These are phyloP conservation scores for Metschnikowia drakensbergensis DNA, from an alignment of 805 yeast genomes.

Conservation along the genomic window DNA sequence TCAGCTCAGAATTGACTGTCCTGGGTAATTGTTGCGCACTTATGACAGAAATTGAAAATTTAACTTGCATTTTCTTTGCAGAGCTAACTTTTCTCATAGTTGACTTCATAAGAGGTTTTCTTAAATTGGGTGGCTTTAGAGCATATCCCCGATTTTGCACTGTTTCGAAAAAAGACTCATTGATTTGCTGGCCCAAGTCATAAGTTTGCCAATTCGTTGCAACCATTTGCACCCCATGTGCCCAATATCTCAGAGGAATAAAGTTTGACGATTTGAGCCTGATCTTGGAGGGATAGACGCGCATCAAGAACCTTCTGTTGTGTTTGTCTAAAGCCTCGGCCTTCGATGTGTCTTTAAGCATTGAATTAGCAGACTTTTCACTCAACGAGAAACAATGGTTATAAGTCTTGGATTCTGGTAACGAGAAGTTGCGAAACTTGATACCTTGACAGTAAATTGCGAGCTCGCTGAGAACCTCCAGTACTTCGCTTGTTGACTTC, in stretches of 20 bases:
- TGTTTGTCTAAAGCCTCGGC: conserved; percentile 63
- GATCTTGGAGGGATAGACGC: conserved; percentile 83
- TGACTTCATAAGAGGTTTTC: conserved; percentile 31
- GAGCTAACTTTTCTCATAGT: conserved; percentile 11
- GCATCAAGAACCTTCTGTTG: conserved; percentile 67
- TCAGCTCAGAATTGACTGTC: conserved; percentile 38
- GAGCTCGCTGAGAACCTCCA: conserved; percentile 48
- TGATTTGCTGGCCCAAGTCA: conserved; percentile 85
- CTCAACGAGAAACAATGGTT: conserved; percentile 87
- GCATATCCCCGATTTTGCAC: conserved; percentile 68
- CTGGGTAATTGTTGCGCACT: conserved; percentile 83
- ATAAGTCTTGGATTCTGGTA: conserved; percentile 76
- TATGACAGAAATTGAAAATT: conserved; percentile 42
- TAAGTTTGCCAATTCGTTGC: conserved; percentile 96
- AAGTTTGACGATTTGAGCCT: conserved; percentile 79
- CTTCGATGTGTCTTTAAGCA: conserved; percentile 61
- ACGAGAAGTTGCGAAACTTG: conserved; percentile 75
- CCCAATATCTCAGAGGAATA: conserved; percentile 78
- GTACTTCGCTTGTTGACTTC: conserved; percentile 24
- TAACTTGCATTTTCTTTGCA: conserved; percentile 7
- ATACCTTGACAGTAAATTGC: conserved; percentile 74
- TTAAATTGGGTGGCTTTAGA: conserved; percentile 59
- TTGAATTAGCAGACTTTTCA: conserved; percentile 61
- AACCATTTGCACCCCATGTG: conserved; percentile 85
- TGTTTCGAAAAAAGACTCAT: conserved; percentile 72